A percentile compares a stretch with the other conserved stretches of the same genome.
Conservation (phyloP, 2,329 filamentous ascomycete genomes). For the Nigrospora oryzae region DNA sequence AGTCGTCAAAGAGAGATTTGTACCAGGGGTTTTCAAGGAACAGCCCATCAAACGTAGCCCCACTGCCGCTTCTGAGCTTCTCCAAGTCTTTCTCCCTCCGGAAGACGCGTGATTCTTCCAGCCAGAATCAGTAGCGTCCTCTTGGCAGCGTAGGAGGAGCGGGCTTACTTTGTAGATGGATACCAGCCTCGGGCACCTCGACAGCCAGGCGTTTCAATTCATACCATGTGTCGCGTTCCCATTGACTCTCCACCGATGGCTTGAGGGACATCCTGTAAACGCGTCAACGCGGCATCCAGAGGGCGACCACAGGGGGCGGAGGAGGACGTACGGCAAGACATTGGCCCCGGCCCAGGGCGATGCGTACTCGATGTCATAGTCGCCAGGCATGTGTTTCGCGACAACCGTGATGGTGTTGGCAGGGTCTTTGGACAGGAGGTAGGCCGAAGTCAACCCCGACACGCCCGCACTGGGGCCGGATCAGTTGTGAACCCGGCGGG, state of each 20-base stretch:
- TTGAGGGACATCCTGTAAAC: constrained; percentile 15
- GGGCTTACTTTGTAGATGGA: constrained; percentile 19
- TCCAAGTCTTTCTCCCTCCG: constrained; percentile 55
- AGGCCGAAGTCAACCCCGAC: constrained; percentile 22
- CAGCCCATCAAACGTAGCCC: constrained; percentile 57
- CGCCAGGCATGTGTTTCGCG: constrained; percentile 87
- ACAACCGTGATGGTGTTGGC: constrained; percentile 54
- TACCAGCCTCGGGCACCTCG: constrained; percentile 24
- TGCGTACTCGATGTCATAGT: constrained; percentile 85
- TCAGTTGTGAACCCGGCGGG: not conserved
- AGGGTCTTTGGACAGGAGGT: constrained; percentile 20
- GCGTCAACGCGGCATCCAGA: not conserved
- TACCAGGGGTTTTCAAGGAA: constrained; percentile 66
- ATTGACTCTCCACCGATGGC: constrained; percentile 13
- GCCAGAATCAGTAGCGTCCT: not conserved
- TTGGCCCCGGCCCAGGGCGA: constrained; percentile 37
- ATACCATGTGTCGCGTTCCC: constrained; percentile 19
- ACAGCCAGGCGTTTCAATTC: constrained; percentile 19
- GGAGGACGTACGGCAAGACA: constrained; percentile 18
- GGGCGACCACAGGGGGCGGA: too few species aligned
- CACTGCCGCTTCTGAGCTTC: constrained; percentile 13
- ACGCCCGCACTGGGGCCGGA: constrained; percentile 15
- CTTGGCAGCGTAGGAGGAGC: not conserved
- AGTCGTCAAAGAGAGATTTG: constrained; percentile 62
- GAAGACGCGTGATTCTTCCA: constrained; percentile 36